These are phyloP conservation scores for Physcomitrellopsis africana DNA, from an alignment of 225 moss, liverwort and hornwort species.

Conservation along the genomic window DNA sequence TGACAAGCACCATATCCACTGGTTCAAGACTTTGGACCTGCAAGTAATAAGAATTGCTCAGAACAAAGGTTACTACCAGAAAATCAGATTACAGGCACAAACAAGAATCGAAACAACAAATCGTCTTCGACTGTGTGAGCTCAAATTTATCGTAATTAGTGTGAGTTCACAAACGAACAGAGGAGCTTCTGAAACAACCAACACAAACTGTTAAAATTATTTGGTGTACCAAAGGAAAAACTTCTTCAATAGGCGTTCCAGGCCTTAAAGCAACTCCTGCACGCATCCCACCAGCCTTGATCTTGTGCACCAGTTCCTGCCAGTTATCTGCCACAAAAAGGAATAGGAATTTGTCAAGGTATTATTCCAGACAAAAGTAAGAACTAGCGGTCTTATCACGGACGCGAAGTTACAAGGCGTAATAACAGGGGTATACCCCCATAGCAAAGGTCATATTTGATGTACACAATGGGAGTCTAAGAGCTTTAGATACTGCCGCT, in stretches of 20 bases:
- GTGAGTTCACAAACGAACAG: conserved; percentile 8
- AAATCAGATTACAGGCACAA: background rate
- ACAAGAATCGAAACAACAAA: background rate
- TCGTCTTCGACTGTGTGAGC: background rate
- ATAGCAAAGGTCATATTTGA: background rate
- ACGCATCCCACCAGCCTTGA: conserved; percentile 85
- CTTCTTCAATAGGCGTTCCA: conserved; percentile 80
- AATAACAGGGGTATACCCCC: background rate
- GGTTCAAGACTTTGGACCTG: conserved; percentile 78
- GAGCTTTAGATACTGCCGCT: background rate
- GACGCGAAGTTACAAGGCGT: background rate
- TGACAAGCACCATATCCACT: conserved; percentile 95
- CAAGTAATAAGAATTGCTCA: conserved; percentile 16
- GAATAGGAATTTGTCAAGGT: background rate
- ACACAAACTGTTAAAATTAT: background rate
- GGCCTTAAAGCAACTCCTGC: conserved; percentile 90
- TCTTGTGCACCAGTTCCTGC: conserved; percentile 81
- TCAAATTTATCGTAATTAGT: background rate
- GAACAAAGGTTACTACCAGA: background rate
- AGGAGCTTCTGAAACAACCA: background rate
- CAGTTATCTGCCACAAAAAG: conserved; percentile 61
- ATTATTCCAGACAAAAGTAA: background rate
- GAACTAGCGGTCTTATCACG: background rate
- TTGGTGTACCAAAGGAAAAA: conserved; percentile 73
- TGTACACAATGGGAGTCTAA: background rate